Evolutionary conservation across 129 eudicot species (phyloP).

Genomic region (Arctium lappa): DNA sequence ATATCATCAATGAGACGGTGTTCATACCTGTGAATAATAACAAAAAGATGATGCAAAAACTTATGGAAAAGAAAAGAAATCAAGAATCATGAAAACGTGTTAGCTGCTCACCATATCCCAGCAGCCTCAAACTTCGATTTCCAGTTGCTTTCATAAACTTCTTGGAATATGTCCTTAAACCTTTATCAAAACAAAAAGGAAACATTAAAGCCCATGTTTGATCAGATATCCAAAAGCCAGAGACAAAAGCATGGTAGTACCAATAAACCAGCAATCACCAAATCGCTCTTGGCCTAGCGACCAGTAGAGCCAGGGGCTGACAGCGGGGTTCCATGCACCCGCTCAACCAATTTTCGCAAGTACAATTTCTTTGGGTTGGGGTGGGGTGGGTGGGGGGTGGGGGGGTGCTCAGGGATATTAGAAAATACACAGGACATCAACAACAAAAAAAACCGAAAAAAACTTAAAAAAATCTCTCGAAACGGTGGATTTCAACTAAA

Average conservation of each 20-base stretch:
- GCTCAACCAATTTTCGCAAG: too few species aligned
- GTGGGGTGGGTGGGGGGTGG: too few species aligned
- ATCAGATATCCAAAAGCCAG: not conserved
- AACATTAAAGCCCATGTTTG: not conserved
- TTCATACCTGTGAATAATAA: conserved; percentile 63
- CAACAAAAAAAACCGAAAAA: too few species aligned
- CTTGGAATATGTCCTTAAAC: conserved; percentile 97
- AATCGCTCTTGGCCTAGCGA: too few species aligned
- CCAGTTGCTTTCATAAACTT: conserved; percentile 88
- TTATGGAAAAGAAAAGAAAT: not conserved
- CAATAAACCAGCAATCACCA: too few species aligned
- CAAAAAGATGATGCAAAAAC: not conserved
- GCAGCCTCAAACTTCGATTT: conserved; percentile 84
- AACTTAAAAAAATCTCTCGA: too few species aligned
- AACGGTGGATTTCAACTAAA: too few species aligned
- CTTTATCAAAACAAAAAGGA: conserved; percentile 31
- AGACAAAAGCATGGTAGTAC: not conserved
- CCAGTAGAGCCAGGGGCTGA: too few species aligned
- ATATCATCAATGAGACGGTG: conserved; percentile 98
- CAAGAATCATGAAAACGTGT: conserved; percentile 5
- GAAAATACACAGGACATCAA: too few species aligned
- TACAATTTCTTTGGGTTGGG: too few species aligned
- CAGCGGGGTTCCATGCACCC: too few species aligned
- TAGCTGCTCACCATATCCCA: conserved; percentile 80
- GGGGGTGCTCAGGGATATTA: too few species aligned